Evolutionary conservation across 1,139 yeast genomes (phyloP), one percentile per base, ranked within the genome.

Genomic region (Diutina ranongensis): DNA sequence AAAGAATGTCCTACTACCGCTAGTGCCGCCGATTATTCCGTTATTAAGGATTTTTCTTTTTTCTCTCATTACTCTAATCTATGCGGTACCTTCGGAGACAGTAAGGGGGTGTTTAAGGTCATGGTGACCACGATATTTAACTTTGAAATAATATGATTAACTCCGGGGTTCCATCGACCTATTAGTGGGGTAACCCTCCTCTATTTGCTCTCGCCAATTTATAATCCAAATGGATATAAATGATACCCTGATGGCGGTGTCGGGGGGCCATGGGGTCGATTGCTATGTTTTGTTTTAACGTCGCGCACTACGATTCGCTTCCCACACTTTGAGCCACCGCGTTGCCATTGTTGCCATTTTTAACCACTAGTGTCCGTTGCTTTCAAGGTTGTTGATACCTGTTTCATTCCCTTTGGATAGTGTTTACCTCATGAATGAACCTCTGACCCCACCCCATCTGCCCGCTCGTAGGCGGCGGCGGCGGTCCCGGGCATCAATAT

Each of bases 391-490:
- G 28, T 25, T 25, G 28, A 25, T 15, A 12, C n/a, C n/a, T n/a
- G n/a, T n/a, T 28, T 28, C 32, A 12, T 12, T n/a, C 32, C 13
- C 32, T 12, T 12, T n/a, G 13, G 32, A 28, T 12, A 28, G n/a
- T n/a, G 13, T n/a, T n/a, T 2, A 12, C 32, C n/a, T 12, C n/a
- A 35, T 38, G 42, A 22, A n/a, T 25, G 31, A 38, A 25, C 32
- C 42, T 13, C 32, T 22, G 42, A 38, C 32, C 8, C 32, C 42
- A 13, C 42, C 42, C 19, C 42, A 38, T 9, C 28, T 15, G 31
- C 31, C 42, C 10, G 31, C 31, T n/a, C 42, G 31, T 12, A 3
- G n/a, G 13, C n/a, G 31, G n/a, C 31, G 32, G 32, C 42, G 42
- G 10, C 28, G 28, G 31, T 27, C 19, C n/a, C 42, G 31, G 42